These are phyloP conservation scores for Dictyostelium discoideum DNA, from an alignment of 78 protist species.

Conservation along the genomic window DNA sequence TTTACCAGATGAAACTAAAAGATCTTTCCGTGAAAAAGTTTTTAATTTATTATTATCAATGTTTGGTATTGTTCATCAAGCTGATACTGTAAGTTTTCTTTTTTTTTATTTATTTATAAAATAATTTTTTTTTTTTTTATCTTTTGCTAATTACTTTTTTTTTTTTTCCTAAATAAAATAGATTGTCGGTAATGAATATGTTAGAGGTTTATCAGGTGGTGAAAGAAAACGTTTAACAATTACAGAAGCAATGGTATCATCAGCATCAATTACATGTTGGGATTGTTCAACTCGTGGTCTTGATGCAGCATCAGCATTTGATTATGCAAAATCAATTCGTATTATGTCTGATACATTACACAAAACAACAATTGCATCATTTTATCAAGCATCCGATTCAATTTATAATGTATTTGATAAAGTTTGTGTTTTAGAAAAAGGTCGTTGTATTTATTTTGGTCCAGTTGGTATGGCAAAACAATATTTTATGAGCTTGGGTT, in stretches of 20 bases:
- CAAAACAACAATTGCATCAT: constrained; percentile 73
- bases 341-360: constrained; percentile 70
- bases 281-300: constrained; percentile 82
- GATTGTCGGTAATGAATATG: constrained; percentile 81
- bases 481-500: constrained; percentile 52
- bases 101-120: neutral
- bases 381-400: constrained; percentile 76
- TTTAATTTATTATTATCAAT: constrained; percentile 30
- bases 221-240: constrained; percentile 78
- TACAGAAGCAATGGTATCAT: constrained; percentile 76
- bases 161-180: neutral
- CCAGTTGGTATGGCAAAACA: constrained; percentile 55
- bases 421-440: constrained; percentile 67
- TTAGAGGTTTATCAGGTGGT: constrained; percentile 82
- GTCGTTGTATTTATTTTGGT: constrained; percentile 77
- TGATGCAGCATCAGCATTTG: constrained; percentile 81
- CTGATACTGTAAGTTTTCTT: constrained; percentile 50
- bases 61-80: constrained; percentile 76
- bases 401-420: constrained; percentile 56
- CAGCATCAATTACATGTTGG: constrained; percentile 75
- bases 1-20: constrained; percentile 39
- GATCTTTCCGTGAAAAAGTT: constrained; percentile 57
- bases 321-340: constrained; percentile 80
- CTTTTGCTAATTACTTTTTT: neutral
- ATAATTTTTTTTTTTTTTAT: neutral